Evolutionary conservation across 345 rosid genomes (phyloP), one percentile per base, ranked within the genome.

Genomic region (Citrus medica): DNA sequence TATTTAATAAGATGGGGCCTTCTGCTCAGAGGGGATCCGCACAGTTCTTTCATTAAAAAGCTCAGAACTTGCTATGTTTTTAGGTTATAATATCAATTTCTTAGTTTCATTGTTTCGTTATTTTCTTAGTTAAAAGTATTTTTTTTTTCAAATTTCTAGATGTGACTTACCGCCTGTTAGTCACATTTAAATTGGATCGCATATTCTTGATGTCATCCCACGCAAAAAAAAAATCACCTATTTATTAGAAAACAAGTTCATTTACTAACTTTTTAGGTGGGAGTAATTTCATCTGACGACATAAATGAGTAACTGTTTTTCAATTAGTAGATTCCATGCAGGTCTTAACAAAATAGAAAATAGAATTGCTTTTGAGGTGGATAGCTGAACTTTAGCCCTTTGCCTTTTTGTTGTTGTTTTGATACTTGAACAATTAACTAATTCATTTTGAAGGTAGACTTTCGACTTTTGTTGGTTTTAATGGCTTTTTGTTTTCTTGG

Each of bases 151-250:
- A 5, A 76, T 69, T 85, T 74, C 13, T 33, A 40, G 86, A 86
- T 79, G 73, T 84, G 89, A 88, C 80, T 21, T 79, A 59, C 79
- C 80, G 76, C 79, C 79, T 68, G 68, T 66, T 33, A 77, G 25
- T 75, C 32, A 74, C 79, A 78, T 73, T 78, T 72, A 73, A 46
- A 79, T 71, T 78, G 85, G 79, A 73, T 63, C 83, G 69, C 81
- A 55, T 84, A 67, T 83, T 65, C 55, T 71, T 81, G 83, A 76
- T 80, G 84, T 77, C 84, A 74, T 78, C 80, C 69, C 74, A 59
- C n/a, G 40, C 4, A 3, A 3, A 76, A 66, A 61, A 79, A 70
- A 71, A 66, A 83, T 53, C 59, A 58, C 21, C 16, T 38, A 67
- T 81, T 51, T 69, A 30, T 46, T 53, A 10, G 14, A 48, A 64